A percentile compares a stretch with the other conserved stretches of the same genome.
Conservation (phyloP, 2,329 filamentous ascomycete species). For the Basipetospora chlamydospora region DNA sequence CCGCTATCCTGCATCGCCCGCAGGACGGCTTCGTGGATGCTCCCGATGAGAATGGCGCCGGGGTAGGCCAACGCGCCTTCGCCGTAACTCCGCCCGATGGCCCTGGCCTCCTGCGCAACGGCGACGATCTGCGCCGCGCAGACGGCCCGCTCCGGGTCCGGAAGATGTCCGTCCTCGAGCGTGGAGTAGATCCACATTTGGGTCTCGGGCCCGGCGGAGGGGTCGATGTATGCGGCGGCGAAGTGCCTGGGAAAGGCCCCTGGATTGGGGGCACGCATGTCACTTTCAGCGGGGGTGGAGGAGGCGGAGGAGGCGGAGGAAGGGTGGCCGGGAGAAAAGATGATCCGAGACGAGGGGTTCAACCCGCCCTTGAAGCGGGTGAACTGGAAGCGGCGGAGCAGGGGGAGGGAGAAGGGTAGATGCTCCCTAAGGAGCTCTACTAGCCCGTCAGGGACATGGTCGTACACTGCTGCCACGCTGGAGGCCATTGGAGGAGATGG, state of each 20-base stretch:
- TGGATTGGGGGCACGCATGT: background rate
- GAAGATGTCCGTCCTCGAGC: constrained; percentile 21
- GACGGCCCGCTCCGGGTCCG: constrained; percentile 8
- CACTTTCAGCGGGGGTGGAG: no score
- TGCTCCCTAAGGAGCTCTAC: constrained; percentile 27
- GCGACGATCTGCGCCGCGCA: constrained; percentile 20
- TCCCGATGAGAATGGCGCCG: constrained; percentile 21
- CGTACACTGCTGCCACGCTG: no score
- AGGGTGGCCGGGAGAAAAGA: constrained; percentile 25
- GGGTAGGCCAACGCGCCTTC: constrained; percentile 10
- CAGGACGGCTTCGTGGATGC: constrained; percentile 17
- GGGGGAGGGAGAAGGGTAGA: constrained; percentile 42
- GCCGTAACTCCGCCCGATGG: constrained; percentile 13
- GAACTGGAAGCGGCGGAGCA: constrained; percentile 51
- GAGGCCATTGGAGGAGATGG: no score
- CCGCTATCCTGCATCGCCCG: constrained; percentile 1
- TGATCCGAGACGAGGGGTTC: constrained; percentile 12
- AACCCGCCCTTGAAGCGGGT: constrained; percentile 11
- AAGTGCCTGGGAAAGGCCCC: constrained; percentile 19
- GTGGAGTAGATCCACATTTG: constrained; percentile 49
- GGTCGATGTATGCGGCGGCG: constrained; percentile 46
- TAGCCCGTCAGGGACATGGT: constrained; percentile 3
- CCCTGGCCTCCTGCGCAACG: constrained; percentile 16
- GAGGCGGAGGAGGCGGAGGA: no score
- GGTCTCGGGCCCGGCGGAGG: constrained; percentile 45